These are phyloP conservation scores for Coniella lustricola DNA, from an alignment of 2,329 filamentous ascomycete species.

Conservation along the genomic window DNA sequence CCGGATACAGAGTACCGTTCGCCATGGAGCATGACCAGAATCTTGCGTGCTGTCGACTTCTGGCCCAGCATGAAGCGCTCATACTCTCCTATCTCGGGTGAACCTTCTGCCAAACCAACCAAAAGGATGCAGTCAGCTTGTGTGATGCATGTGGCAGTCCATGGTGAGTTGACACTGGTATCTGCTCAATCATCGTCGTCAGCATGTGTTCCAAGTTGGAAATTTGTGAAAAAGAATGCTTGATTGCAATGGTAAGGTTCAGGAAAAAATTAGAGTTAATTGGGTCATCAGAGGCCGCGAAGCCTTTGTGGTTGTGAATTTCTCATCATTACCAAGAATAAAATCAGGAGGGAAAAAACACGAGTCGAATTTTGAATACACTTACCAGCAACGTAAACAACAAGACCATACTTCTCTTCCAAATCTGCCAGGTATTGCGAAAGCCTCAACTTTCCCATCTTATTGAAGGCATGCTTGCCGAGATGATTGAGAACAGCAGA, in stretches of 20 bases:
- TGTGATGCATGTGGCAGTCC: conserved; percentile 96
- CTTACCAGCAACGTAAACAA: conserved; percentile 83
- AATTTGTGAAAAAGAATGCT: conserved; percentile 5
- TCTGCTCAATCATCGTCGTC: conserved; percentile 42
- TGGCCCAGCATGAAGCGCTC: conserved; percentile 93
- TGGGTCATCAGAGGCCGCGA: conserved; percentile 45
- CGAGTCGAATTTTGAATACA: conserved; percentile 14
- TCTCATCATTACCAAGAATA: conserved; percentile 41
- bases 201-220: neutral
- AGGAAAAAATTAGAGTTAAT: conserved; percentile 66
- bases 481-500: conserved; percentile 90
- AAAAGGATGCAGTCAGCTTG: conserved; percentile 95
- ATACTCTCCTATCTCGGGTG: conserved; percentile 88
- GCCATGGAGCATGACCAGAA: conserved; percentile 79
- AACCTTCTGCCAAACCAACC: conserved; percentile 84
- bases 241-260: conserved; percentile 29
- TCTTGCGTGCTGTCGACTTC: conserved; percentile 93
- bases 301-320: conserved; percentile 41
- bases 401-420: conserved; percentile 93
- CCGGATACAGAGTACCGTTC: conserved; percentile 84
- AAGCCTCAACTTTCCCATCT: conserved; percentile 92
- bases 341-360: neutral
- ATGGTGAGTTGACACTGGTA: conserved; percentile 92
- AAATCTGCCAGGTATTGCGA: conserved; percentile 94
- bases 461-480: conserved; percentile 91